Evolutionary conservation across 768 basidiomycete genomes (phyloP), one percentile per base, ranked within the genome.

Genomic region (Coprinopsis sp.): DNA sequence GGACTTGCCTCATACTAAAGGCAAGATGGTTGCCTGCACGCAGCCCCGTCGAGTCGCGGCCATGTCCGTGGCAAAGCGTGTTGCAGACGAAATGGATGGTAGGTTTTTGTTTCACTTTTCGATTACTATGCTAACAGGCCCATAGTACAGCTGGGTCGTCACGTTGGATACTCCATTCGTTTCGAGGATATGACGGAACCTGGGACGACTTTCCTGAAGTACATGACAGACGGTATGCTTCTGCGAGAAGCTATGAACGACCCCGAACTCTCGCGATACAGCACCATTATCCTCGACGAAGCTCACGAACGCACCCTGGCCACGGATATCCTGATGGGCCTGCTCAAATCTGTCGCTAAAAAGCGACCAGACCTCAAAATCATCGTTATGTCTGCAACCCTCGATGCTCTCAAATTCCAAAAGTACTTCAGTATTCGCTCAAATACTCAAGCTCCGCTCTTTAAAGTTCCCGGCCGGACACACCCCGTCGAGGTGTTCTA

Each of bases 221-320:
- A 99, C 71, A 96, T 98, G 94, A 99, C 96, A 13, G 96, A 99
- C 57, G 96, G 95, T 78, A 96, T 97, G 93, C 82, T 91, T 46
- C 79, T 95, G n/a, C 84, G 93, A 16, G 93, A 96, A 70, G 93
- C 92, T 4, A 99, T 97, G 94, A 91, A 94, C 66, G 95, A 98
- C 65, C 87, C 91, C 7, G 76, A 80, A 16, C 78, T 98, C 30
- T 72, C 77, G 22, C 82, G 93, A 3, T 99, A 99, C 64, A 95
- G 91, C 16, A 97, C 95, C 18, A 93, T 99, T 67, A 98, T 99
- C 58, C 81, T 98, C 47, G 96, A 99, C 64, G 96, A 99, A 70
- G 96, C 92, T 4, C 96, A 99, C 71, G 96, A 99, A 70, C 86
- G 95, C 51, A 98, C 96, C 0, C 78, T 97, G 31, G 91, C 96